Conservation (phyloP, 345 rosid species). For the Lepidium didymum region DNA sequence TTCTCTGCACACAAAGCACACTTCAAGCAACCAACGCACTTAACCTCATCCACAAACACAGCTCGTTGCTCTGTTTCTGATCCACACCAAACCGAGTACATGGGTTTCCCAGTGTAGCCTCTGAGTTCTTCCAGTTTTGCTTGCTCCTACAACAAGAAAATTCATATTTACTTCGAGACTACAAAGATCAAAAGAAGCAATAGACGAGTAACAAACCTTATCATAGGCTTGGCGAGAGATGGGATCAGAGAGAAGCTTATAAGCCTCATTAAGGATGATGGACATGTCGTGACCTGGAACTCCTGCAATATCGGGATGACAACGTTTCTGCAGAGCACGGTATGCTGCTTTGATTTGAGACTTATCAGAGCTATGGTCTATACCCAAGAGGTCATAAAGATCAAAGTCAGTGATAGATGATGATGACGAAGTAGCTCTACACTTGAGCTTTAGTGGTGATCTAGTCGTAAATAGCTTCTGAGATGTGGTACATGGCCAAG, state of each 20-base stretch:
- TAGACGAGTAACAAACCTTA: slow-evolving; percentile 35
- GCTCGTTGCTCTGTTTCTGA: slow-evolving; percentile 70
- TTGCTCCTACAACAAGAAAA: slow-evolving; percentile 44
- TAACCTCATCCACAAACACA: slow-evolving; percentile 82
- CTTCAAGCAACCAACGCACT: slow-evolving; percentile 89
- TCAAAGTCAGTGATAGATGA: slow-evolving; percentile 52
- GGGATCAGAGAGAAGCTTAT: slow-evolving; percentile 64
- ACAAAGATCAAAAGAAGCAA: neutral
- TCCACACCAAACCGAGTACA: slow-evolving; percentile 75
- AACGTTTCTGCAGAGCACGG: slow-evolving; percentile 61
- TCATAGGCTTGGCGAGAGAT: slow-evolving; percentile 64
- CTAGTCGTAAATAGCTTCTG: slow-evolving; percentile 8
- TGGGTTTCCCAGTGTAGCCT: slow-evolving; percentile 72
- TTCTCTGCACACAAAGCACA: slow-evolving; percentile 78
- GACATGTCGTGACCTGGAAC: slow-evolving; percentile 82
- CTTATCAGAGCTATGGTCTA: slow-evolving; percentile 48
- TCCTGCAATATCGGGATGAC: slow-evolving; percentile 89
- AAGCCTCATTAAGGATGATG: slow-evolving; percentile 75
- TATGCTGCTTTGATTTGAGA: slow-evolving; percentile 73
- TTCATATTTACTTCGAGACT: neutral
- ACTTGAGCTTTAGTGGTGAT: slow-evolving; percentile 21
- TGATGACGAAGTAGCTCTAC: slow-evolving; percentile 39
- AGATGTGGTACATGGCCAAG: slow-evolving; percentile 17
- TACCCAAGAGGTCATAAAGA: slow-evolving; percentile 77
- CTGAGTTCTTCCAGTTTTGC: slow-evolving; percentile 58